Base-by-base conservation (phyloP, 257 asterid genomes). In the Fraxinus anomala region DNA sequence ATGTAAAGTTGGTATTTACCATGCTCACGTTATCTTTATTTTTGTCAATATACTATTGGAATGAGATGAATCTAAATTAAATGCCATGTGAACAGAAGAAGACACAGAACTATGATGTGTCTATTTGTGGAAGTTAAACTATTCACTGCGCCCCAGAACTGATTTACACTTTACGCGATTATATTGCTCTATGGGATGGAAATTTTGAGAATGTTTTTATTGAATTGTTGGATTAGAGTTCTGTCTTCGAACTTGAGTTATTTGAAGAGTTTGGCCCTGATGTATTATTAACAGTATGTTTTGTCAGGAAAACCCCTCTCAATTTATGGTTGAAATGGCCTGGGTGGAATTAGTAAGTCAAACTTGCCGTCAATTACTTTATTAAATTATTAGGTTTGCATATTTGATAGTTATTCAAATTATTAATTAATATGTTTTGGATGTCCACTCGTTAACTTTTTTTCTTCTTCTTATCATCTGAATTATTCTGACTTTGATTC, bases 321-420 rank as follows among this genome's bases (percentile, higher is more conserved):
- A 88, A 4, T 96, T 85, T 83, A 86, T 90, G 95, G 98, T 88
- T 49, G 97, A 94, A 84, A 92, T 93, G 97, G 97, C 89, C 73
- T 80, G 87, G 90, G 83, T 91, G 42, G 91, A 85, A 79, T 82
- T 91, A 24, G 99, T 94, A 86, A 92, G 99, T 89, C 77, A 19
- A 37, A 71, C 70, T 67, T 75, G 39, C 76, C 2, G 69, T 79
- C n/a, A 6, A 28, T 77, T 8, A 51, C 44, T 79, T 76, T 51
- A 68, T 42, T 72, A 21, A 16, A 4, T 72, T 49, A 47, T 17
- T 70, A 68, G n/a, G 36, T 66, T 83, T 70, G 14, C 37, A 33
- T 39, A 75, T 24, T 44, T 63, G 2, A 4, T 63, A 19, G 31
- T 61, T 61, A 61, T 24, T 61, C 1, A 54, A 24, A 63, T 56